Percentiles rank a stretch among this genome's conserved stretches.
Conservation (phyloP, 805 yeast genomes). For the Schizosaccharomyces lindneri region DNA sequence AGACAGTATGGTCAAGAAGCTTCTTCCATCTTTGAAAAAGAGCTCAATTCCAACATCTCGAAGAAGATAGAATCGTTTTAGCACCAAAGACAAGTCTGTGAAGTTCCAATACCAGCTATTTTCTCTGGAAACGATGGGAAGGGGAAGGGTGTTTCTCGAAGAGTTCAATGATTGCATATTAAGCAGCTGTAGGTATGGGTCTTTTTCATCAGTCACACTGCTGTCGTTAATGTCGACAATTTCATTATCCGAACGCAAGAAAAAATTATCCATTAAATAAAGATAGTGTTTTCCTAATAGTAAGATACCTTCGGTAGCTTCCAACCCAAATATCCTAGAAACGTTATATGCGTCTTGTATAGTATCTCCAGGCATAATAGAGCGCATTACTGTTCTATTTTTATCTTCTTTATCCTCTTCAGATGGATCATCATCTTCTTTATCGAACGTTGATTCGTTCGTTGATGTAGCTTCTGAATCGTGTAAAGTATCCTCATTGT, state of each 20-base stretch:
- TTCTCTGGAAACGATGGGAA: constrained; percentile 12
- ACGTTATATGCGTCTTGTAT: constrained; percentile 55
- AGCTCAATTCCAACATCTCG: constrained; percentile 64
- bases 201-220: constrained; percentile 28
- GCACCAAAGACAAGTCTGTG: constrained; percentile 32
- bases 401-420: constrained; percentile 6
- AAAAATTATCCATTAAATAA: constrained; percentile 47
- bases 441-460: constrained; percentile 1
- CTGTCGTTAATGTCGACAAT: constrained; percentile 45
- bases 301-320: constrained; percentile 47
- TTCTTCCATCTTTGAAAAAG: constrained; percentile 48
- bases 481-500: neutral
- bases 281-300: constrained; percentile 41
- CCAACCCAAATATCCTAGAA: constrained; percentile 51
- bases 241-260: constrained; percentile 22
- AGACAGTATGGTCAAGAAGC: constrained; percentile 42
- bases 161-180: neutral
- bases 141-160: constrained; percentile 18
- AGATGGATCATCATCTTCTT: constrained; percentile 5
- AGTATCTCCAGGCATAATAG: constrained; percentile 42
- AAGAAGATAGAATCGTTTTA: constrained; percentile 50
- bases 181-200: constrained; percentile 41
- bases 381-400: constrained; percentile 13
- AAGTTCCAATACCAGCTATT: constrained; percentile 26
- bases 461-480: neutral